Conservation (phyloP, 805 yeast genomes). For the Yamadazyma ubonensis region DNA sequence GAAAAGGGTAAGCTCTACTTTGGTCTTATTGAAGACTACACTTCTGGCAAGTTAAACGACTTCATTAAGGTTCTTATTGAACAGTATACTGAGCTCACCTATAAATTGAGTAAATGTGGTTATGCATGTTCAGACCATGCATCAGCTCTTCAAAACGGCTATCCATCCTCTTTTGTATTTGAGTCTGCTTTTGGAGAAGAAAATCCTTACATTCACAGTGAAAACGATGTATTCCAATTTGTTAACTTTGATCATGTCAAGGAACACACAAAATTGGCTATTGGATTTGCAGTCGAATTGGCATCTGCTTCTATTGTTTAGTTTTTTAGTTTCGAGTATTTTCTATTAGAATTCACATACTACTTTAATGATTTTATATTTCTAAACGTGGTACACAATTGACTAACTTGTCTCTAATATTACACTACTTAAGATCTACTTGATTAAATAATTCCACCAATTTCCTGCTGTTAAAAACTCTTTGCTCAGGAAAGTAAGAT, state of each 20-base stretch:
- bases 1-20: no score
- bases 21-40: no score
- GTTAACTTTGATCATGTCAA: constrained; percentile 74
- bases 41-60: no score
- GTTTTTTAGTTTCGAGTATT: no score
- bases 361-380: no score
- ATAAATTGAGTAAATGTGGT: no score
- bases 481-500: constrained; percentile 49
- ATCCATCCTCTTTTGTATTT: constrained; percentile 77
- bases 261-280: constrained; percentile 75
- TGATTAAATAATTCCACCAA: constrained; percentile 41
- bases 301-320: no score
- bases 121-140: constrained; percentile 93
- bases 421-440: constrained; percentile 7
- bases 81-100: no score
- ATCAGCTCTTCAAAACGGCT: constrained; percentile 78
- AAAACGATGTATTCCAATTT: constrained; percentile 77
- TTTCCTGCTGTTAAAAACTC: constrained; percentile 54
- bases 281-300: constrained; percentile 74
- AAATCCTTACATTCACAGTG: constrained; percentile 72
- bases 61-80: no score
- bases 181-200: constrained; percentile 69
- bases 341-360: no score
- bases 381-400: no score
- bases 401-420: no score